Percentiles rank a stretch among this genome's conserved stretches.
phyloP scores from a whole-genome alignment of 2,329 filamentous ascomycete species.

The Chaetomium strumarium region DNA sequence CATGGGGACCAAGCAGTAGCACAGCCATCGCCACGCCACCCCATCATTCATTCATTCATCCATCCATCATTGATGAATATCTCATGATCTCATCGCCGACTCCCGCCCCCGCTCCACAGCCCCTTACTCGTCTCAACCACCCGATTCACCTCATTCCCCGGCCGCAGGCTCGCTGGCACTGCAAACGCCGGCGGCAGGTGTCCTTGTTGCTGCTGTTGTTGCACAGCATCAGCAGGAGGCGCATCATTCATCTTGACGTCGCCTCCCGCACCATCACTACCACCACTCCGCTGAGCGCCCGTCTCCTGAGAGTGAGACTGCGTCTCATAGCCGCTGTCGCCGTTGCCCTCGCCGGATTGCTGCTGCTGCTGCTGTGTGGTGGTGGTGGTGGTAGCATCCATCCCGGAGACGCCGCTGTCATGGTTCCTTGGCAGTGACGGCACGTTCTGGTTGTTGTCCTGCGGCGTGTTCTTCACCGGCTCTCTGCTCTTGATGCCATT shows the following conservation, averaged over 20 bases:
- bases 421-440: conserved; percentile 31
- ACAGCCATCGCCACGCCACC: neutral
- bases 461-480: conserved; percentile 10
- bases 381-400: neutral
- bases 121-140: conserved; percentile 60
- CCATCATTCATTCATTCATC: neutral
- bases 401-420: conserved; percentile 39
- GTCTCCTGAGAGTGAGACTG: neutral
- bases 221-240: neutral
- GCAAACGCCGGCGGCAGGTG: conserved; percentile 7
- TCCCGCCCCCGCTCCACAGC: conserved; percentile 45
- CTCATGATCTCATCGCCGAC: conserved; percentile 22
- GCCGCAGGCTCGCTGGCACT: conserved; percentile 48
- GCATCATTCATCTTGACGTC: conserved; percentile 4
- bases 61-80: neutral
- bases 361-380: neutral
- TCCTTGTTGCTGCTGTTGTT: conserved; percentile 27
- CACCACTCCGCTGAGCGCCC: too few relatives aligned
- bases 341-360: neutral
- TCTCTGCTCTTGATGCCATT: conserved; percentile 43
- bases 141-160: conserved; percentile 49
- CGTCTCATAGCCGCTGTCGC: conserved; percentile 8
- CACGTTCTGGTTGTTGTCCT: neutral
- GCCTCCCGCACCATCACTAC: neutral
- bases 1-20: too few relatives aligned